Conservation (phyloP, 768 basidiomycete species). For the Tephrocybe rancida region DNA sequence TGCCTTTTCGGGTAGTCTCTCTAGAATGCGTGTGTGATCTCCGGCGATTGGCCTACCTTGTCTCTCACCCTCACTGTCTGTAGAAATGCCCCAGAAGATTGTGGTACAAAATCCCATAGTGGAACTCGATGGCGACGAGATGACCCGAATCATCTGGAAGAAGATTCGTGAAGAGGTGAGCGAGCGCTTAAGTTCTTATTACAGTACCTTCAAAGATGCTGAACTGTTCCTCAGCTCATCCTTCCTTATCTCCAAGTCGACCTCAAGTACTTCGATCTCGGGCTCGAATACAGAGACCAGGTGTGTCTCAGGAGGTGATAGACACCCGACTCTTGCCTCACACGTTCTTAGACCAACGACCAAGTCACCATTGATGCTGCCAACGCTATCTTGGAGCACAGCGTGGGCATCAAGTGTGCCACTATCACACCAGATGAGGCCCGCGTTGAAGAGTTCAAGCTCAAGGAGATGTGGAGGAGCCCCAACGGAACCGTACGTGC, state of each 20-base stretch:
- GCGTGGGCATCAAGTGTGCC: constrained; percentile 98
- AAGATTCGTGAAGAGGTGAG: constrained; percentile 92
- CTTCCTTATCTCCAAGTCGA: constrained; percentile 93
- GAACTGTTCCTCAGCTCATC: constrained; percentile 67
- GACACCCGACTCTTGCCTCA: neutral
- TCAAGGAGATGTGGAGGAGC: constrained; percentile 99
- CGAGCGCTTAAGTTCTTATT: constrained; percentile 7
- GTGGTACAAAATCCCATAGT: constrained; percentile 87
- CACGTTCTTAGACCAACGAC: constrained; percentile 75
- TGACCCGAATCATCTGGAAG: constrained; percentile 99
- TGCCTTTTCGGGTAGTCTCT: constrained; percentile 19
- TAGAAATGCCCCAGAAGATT: constrained; percentile 59
- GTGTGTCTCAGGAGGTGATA: constrained; percentile 39
- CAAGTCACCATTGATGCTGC: constrained; percentile 92
- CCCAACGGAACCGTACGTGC: constrained; percentile 87
- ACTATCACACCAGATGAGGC: constrained; percentile 99
- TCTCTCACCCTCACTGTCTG: constrained; percentile 10
- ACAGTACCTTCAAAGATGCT: neutral
- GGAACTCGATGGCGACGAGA: constrained; percentile 97
- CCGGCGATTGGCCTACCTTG: constrained; percentile 6
- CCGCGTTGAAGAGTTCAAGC: constrained; percentile 93
- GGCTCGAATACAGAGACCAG: constrained; percentile 89
- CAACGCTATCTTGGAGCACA: constrained; percentile 91
- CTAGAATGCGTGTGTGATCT: constrained; percentile 20
- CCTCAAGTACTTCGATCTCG: constrained; percentile 99